Evolutionary conservation across 192 early-diverging fungal species (phyloP), one percentile per base, ranked within the genome.

Genomic region (Coemansia sp.): DNA sequence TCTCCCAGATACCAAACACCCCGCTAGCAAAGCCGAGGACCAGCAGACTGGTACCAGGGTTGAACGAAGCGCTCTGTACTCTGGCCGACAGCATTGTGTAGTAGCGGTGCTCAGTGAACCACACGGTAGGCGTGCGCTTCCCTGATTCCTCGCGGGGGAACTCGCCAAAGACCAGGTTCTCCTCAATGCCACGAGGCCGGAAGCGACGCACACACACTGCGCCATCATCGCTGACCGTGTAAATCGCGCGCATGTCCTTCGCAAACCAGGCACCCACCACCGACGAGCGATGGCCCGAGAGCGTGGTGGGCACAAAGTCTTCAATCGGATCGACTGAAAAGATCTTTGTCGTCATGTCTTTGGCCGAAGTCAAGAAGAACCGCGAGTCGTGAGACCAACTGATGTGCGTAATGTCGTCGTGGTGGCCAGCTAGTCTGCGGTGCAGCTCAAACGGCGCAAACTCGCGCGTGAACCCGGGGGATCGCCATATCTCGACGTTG

Each of bases 1-100:
- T 83, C 78, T 99, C 95, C 92, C 96, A 99, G 43, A 99, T 90
- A 1, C 96, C 98, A 88, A 99, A 99, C 34, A 96, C 86, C 31
- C 98, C 98, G 38, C 89, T 91, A 52, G 86, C 85, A 69, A 98
- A 96, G 7, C 96, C 98, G 48, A 94, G 91, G 1, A 95, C 91
- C 45, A 98, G 64, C 53, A 98, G 81, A 18, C 86, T 85, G 8
- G 88, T 86, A 0, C 73, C 60, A 7, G 85, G 66, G 66, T 93
- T 93, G 75, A 91, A 99, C 47, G 89, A 84, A 16, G 89, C 90
- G 59, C 86, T 90, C 39, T 86, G 84, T 7, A 98, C 92, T 56
- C 89, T 91, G 6, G 90, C 90, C 48, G 86, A 82, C 77, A 92
- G 87, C 65, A 84, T 86, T 63, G 98, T 92, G 64, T 91, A 95